Evolutionary conservation across 2,329 filamentous ascomycete species (phyloP).

Genomic region (Trichoderma sp.): DNA sequence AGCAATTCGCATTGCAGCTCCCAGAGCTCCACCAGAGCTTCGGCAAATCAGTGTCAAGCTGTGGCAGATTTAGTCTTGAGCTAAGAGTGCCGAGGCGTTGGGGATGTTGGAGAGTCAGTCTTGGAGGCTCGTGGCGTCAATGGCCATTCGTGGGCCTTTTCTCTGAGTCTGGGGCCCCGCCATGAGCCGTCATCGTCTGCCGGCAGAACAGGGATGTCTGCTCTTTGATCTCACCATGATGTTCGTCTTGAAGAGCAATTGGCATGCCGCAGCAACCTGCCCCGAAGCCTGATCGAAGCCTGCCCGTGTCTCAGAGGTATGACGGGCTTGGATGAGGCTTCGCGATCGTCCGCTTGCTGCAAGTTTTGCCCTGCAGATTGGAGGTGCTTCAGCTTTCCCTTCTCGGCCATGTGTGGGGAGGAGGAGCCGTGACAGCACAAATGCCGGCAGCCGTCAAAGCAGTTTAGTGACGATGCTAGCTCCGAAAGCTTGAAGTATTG

Average conservation of each 20-base stretch:
- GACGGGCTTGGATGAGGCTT: background rate
- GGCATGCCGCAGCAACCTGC: background rate
- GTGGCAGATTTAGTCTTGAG: background rate
- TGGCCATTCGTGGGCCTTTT: background rate
- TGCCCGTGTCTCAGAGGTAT: constrained; percentile 3
- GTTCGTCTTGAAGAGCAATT: background rate
- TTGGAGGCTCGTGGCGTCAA: constrained; percentile 8
- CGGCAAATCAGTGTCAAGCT: constrained; percentile 6
- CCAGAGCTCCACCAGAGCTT: constrained; percentile 10
- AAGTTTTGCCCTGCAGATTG: background rate
- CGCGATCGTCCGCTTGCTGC: background rate
- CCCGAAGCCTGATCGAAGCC: background rate
- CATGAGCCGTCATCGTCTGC: background rate
- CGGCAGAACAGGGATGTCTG: background rate
- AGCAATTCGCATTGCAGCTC: background rate
- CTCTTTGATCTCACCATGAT: constrained; percentile 20
- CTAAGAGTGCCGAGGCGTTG: constrained; percentile 18
- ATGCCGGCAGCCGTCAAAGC: background rate
- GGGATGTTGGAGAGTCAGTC: background rate
- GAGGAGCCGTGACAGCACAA: background rate
- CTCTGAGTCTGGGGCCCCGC: constrained; percentile 18
- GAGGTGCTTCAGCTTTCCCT: constrained; percentile 8
- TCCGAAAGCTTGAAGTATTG: constrained; percentile 4
- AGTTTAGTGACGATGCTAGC: background rate
- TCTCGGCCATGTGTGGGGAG: constrained; percentile 3